A percentile compares a stretch with the other conserved stretches of the same genome.
These are phyloP conservation scores for Metschnikowia santaceciliae DNA, from an alignment of 805 yeast genomes.

Conservation along the genomic window DNA sequence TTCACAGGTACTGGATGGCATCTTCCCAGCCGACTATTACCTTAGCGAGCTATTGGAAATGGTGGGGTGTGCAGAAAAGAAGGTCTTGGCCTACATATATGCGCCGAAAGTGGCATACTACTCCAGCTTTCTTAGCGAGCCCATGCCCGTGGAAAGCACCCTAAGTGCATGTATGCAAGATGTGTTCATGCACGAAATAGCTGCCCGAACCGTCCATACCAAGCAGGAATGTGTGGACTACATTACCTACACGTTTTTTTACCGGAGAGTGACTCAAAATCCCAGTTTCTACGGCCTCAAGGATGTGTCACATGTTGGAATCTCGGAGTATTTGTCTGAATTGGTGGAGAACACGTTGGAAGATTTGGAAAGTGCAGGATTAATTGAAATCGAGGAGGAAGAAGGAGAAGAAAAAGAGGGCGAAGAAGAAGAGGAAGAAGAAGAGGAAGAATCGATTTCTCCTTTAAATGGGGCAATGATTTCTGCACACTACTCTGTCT, in stretches of 20 bases:
- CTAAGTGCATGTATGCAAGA: constrained; percentile 60
- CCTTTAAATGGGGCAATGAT: constrained; percentile 73
- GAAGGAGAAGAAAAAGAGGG: constrained; percentile 38
- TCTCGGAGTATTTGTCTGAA: constrained; percentile 82
- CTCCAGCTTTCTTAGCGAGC: constrained; percentile 63
- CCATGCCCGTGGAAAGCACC: constrained; percentile 82
- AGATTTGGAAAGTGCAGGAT: constrained; percentile 56
- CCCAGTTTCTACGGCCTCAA: constrained; percentile 86
- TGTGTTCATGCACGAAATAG: constrained; percentile 67
- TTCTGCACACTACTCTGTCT: constrained; percentile 66
- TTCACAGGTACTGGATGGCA: constrained; percentile 61
- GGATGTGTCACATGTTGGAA: constrained; percentile 58
- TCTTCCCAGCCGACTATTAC: constrained; percentile 47
- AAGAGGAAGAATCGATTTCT: constrained; percentile 36
- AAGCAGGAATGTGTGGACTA: constrained; percentile 90
- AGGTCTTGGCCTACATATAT: constrained; percentile 55
- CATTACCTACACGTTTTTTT: constrained; percentile 80
- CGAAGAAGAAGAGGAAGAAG: constrained; percentile 34
- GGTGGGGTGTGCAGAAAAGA: constrained; percentile 41
- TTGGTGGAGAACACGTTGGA: constrained; percentile 66
- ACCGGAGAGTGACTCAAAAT: constrained; percentile 72
- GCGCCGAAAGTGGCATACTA: constrained; percentile 57
- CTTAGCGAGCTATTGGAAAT: constrained; percentile 62
- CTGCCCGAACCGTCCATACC: constrained; percentile 54
- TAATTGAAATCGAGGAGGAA: constrained; percentile 55